Evolutionary conservation across 2,329 filamentous ascomycete species (phyloP), one percentile per base, ranked within the genome.

Genomic region (Amauroascus verrucosus): DNA sequence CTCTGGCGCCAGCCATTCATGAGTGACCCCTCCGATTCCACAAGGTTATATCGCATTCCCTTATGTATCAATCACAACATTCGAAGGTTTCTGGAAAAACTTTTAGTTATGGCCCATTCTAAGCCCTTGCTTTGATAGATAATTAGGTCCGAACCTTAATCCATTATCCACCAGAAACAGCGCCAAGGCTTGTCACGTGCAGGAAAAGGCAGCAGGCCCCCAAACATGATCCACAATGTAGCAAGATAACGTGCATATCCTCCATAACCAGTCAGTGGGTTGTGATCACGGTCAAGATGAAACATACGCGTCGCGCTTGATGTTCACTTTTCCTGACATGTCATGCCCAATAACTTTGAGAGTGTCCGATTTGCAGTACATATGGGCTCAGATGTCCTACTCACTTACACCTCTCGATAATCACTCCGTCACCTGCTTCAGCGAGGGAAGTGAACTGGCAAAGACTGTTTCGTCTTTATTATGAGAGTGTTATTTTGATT

Each of bases 41-140:
- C 60, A n/a, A n/a, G n/a, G n/a, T 57, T 16, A 60, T 55, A 55
- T 61, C 58, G 59, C 58, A 54, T 60, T 57, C 40, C 32, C 22
- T n/a, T 52, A 16, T 1, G 28, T 45, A 48, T 62, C 58, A 1
- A 60, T 24, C 53, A 61, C 54, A 20, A 61, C 43, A 51, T 60
- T 62, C 26, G 56, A 59, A 2, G 56, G 57, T 40, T 61, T 60
- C 26, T n/a, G n/a, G n/a, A n/a, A n/a, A n/a, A n/a, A n/a, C n/a
- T n/a, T n/a, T n/a, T n/a, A n/a, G n/a, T n/a, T n/a, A n/a, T n/a
- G n/a, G n/a, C n/a, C n/a, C n/a, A n/a, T n/a, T n/a, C n/a, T n/a
- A n/a, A n/a, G n/a, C n/a, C n/a, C n/a, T n/a, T n/a, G n/a, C n/a
- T n/a, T n/a, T n/a, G n/a, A n/a, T n/a, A n/a, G n/a, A n/a, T n/a